These are phyloP conservation scores for Candida tammaniensis DNA, from an alignment of 805 yeast species.

Conservation along the genomic window DNA sequence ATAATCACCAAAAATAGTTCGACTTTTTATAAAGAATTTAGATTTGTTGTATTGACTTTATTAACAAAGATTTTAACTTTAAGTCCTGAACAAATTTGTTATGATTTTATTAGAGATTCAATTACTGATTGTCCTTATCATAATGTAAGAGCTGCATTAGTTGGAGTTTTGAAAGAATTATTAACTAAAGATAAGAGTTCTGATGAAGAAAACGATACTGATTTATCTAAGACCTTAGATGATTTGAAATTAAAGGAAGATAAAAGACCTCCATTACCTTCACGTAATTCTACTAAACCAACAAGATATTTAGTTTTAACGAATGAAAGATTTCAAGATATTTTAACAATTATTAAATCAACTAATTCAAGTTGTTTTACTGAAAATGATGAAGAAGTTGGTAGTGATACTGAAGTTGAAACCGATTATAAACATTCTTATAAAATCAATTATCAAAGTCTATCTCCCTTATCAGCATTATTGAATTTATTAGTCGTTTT, in stretches of 20 bases:
- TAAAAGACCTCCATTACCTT: conserved; percentile 22
- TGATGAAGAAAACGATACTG: conserved; percentile 1
- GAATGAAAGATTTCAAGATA: conserved; percentile 36
- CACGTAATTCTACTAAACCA: conserved; percentile 27
- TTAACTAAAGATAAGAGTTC: conserved; percentile 33
- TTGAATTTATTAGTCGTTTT: conserved; percentile 49
- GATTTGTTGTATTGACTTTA: conserved; percentile 52
- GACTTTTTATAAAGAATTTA: conserved; percentile 20
- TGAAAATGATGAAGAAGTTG: conserved; percentile 10
- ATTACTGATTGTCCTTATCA: conserved; percentile 65
- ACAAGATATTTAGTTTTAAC: conserved; percentile 42
- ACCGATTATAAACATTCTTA: conserved; percentile 12
- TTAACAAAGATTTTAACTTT: conserved; percentile 61
- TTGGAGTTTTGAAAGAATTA: conserved; percentile 70
- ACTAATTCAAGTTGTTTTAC: conserved; percentile 36
- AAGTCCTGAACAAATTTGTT: conserved; percentile 55
- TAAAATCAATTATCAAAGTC: conserved; percentile 20
- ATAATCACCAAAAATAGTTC: conserved; percentile 19
- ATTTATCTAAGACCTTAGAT: conserved; percentile 1
- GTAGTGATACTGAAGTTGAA: conserved; percentile 16
- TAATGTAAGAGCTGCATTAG: conserved; percentile 54
- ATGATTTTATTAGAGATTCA: conserved; percentile 61
- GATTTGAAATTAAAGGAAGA: conserved; percentile 1
- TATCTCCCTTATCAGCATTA: conserved; percentile 51
- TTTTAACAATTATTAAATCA: conserved; percentile 41